Percentiles rank a stretch among this genome's conserved stretches.
These are phyloP conservation scores for Amanita molliuscula DNA, from an alignment of 768 basidiomycete genomes.

Conservation along the genomic window DNA sequence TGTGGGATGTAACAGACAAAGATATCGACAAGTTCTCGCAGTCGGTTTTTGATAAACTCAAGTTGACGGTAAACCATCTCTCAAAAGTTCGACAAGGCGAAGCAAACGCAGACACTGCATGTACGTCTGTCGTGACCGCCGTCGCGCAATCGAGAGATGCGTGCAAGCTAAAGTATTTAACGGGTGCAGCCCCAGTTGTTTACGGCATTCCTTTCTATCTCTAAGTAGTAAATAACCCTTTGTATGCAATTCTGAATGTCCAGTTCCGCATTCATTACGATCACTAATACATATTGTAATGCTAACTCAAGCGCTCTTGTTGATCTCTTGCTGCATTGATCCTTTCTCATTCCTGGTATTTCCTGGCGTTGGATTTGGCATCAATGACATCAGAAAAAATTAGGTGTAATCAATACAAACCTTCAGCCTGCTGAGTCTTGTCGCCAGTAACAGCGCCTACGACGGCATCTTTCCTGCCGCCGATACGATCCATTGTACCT, in stretches of 20 bases:
- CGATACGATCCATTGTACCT: slow-evolving; percentile 32
- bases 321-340: slow-evolving; percentile 39
- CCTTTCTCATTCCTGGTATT: slow-evolving; percentile 48
- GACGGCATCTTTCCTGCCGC: slow-evolving; percentile 37
- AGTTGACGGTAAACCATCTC: slow-evolving; percentile 29
- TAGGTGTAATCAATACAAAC: slow-evolving; percentile 15
- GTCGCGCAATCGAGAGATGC: slow-evolving; percentile 69
- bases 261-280: not conserved
- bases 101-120: slow-evolving; percentile 9
- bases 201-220: slow-evolving; percentile 95
- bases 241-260: not conserved
- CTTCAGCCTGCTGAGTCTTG: slow-evolving; percentile 29
- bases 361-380: slow-evolving; percentile 21
- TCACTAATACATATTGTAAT: not conserved
- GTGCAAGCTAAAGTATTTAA: slow-evolving; percentile 89
- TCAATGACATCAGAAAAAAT: not conserved
- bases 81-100: slow-evolving; percentile 10
- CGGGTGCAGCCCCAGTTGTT: slow-evolving; percentile 89
- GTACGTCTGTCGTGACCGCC: slow-evolving; percentile 55
- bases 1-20: slow-evolving; percentile 98
- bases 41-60: slow-evolving; percentile 67
- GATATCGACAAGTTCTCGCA: slow-evolving; percentile 93
- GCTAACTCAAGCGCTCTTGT: slow-evolving; percentile 19
- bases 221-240: slow-evolving; percentile 6
- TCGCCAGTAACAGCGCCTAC: slow-evolving; percentile 46